Base-by-base conservation (phyloP, 2,329 filamentous ascomycete species). In the Curvularia hawaiiensis region DNA sequence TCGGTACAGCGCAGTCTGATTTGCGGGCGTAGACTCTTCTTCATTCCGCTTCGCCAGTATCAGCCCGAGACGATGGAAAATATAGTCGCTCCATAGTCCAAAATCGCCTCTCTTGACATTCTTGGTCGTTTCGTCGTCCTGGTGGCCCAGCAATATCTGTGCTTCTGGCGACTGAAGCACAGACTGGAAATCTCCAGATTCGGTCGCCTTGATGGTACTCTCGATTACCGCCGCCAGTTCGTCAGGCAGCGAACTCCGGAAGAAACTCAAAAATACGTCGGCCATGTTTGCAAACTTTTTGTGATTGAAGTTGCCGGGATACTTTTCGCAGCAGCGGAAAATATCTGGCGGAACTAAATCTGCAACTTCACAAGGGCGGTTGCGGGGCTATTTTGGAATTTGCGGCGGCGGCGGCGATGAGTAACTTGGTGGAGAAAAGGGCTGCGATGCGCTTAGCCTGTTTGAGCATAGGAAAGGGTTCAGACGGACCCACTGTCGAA, bases 61-160 rank as follows among this genome's bases (percentile, higher is more conserved):
- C 5, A 74, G 50, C 1, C 75, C 74, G 1, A 82, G 61, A 7
- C 79, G 75, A 38, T 77, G 75, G 57, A 79, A 80, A 18, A 82
- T 69, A 46, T 73, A 80, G 63, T 82, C 79, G 62, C 66, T 79
- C 80, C 80, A 83, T 3, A 68, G 59, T 3, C 65, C 62, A 50
- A 77, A 79, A 46, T 77, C 72, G 39, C 70, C 60, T 5, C 66
- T 47, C 11, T 70, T 63, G 2, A 75, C 62, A 16, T 72, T 51
- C 33, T 75, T 68, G 2, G 74, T 70, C 5, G 65, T 55, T 11
- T 75, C 68, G 46, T 74, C 70, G 39, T 77, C 65, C 33, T 72
- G 62, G 48, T 77, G 75, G 24, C 79, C 79, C 38, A 82, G 73
- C 28, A 82, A 59, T 43, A 73, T 59, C 48, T 74, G 74, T 39